phyloP scores from a whole-genome alignment of 179 eudicot genomes.

The Silene vulgaris region DNA sequence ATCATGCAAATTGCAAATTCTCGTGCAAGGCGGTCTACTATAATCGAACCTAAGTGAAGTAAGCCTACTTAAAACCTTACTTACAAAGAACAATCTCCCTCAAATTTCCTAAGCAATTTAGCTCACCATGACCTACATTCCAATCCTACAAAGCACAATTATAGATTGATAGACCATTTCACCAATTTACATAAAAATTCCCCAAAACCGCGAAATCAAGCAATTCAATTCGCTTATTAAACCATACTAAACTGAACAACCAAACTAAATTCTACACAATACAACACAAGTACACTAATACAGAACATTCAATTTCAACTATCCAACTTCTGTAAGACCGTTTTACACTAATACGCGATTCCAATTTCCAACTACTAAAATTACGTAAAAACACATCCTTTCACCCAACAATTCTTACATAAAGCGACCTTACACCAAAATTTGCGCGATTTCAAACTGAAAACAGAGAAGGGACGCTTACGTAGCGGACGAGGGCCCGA shows the following conservation, averaged over 20 bases:
- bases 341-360: not conserved
- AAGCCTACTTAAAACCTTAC: no score
- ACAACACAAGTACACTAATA: no score
- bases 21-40: not conserved
- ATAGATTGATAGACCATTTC: not conserved
- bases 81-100: not conserved
- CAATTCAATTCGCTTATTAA: not conserved
- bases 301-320: not conserved
- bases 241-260: not conserved
- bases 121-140: not conserved
- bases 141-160: not conserved
- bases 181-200: not conserved
- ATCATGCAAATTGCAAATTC: not conserved
- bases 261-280: not conserved
- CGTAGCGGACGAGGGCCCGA: slow-evolving; percentile 50
- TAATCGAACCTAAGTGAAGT: not conserved
- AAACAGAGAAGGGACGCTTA: slow-evolving; percentile 19
- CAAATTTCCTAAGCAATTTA: not conserved
- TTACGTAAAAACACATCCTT: no score
- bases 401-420: no score
- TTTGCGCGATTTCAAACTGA: not conserved
- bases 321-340: not conserved
- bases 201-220: not conserved
- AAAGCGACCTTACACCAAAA: no score
- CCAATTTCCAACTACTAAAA: not conserved